Base-by-base conservation (phyloP, 176 grass and related monocot genomes). In the Dactylis glomerata region DNA sequence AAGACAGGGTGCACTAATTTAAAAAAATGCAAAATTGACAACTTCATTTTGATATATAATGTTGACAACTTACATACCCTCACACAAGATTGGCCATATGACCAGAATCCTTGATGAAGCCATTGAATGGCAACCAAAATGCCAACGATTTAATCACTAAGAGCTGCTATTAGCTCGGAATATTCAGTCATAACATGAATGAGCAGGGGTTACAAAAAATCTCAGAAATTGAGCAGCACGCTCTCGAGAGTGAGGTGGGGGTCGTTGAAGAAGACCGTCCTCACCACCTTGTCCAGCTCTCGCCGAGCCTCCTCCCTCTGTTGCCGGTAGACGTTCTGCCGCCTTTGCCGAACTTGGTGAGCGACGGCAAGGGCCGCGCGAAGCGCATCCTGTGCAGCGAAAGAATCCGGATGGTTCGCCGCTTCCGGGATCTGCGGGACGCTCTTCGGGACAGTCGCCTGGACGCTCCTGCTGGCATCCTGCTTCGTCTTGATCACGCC, bases 231-330 rank as follows among this genome's bases (percentile, higher is more conserved):
- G 78, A 86, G 62, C 31, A 86, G 62, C 31, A 37, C 50, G 41
- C 59, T 57, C 63, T 27, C 22, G 9, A 65, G 78, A 33, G 63
- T 78, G 63, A 86, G 54, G 78, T 54, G 71, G 11, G 83, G 78
- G 44, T 90, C 78, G 72, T 90, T 78, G 88, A 90, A 90, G 62
- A 70, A 68, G 19, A 90, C 83, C 4, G 88, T 86, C 78, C 26
- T 76, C n/a, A 78, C 78, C 24, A 86, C 44, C 83, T 62, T 70
- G 42, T 41, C 72, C 19, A 82, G 20, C 83, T 81, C 78, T 45
- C 33, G 52, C 19, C 78, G 63, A 16, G 83, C 83, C 88, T 63
- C 42, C 83, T 82, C 63, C 71, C 83, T 41, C 51, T 10, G 27
- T 42, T 19, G 12, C 33, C 13, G 8, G 75, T 61, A 22, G 34